Percentiles rank a stretch among this genome's conserved stretches.
phyloP scores from a whole-genome alignment of 306 rosid species.

The Cercis canadensis region DNA sequence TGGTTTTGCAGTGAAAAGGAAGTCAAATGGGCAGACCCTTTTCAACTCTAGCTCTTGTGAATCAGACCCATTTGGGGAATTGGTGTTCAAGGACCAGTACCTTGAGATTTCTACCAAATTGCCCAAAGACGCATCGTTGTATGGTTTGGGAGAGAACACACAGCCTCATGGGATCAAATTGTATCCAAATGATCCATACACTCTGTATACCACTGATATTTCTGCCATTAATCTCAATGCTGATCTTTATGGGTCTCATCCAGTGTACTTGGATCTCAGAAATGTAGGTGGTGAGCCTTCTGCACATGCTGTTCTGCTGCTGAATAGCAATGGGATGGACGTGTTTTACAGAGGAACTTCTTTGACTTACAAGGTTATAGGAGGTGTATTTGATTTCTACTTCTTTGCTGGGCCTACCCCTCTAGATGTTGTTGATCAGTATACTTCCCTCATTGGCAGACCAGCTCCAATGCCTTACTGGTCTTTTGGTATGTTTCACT shows the following conservation, averaged over 20 bases:
- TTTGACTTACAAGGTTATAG: slow-evolving; percentile 82
- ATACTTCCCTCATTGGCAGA: slow-evolving; percentile 82
- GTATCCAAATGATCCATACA: slow-evolving; percentile 80
- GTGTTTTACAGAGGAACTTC: slow-evolving; percentile 81
- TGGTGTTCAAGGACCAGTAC: slow-evolving; percentile 94
- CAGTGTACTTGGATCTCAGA: slow-evolving; percentile 89
- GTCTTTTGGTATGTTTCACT: slow-evolving; percentile 74
- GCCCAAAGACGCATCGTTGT: slow-evolving; percentile 78
- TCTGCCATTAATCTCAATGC: slow-evolving; percentile 91
- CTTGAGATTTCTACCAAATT: slow-evolving; percentile 83
- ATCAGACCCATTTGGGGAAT: slow-evolving; percentile 58
- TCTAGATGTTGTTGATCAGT: slow-evolving; percentile 85
- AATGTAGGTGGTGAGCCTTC: slow-evolving; percentile 63
- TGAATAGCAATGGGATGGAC: slow-evolving; percentile 97
- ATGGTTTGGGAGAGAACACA: slow-evolving; percentile 91
- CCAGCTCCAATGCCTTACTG: slow-evolving; percentile 99
- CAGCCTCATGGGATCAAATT: slow-evolving; percentile 91
- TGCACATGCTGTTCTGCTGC: slow-evolving; percentile 83
- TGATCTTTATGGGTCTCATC: slow-evolving; percentile 93
- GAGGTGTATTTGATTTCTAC: slow-evolving; percentile 91
- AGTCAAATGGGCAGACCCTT: slow-evolving; percentile 76
- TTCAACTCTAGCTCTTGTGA: slow-evolving; percentile 61
- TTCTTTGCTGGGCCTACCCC: slow-evolving; percentile 92
- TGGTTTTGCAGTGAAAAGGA: slow-evolving; percentile 73
- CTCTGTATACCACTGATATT: slow-evolving; percentile 74